Conservation (phyloP, 2,329 filamentous ascomycete species). For the Fusarium brevicatenulatum region DNA sequence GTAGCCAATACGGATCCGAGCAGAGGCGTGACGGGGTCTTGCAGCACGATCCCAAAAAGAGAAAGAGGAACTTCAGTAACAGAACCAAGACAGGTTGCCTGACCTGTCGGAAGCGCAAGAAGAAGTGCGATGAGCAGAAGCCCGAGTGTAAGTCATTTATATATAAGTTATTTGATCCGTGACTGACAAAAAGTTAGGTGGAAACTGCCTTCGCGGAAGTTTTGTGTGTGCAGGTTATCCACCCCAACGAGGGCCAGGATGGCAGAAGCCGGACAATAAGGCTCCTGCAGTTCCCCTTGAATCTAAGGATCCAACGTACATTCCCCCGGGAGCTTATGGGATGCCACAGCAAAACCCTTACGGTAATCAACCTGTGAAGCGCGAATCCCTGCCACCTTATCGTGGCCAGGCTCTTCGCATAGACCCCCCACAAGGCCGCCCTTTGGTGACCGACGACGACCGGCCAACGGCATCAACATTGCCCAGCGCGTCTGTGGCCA, state of each 20-base stretch:
- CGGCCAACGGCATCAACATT: slow-evolving; percentile 68
- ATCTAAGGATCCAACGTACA: slow-evolving; percentile 79
- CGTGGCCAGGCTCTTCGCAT: slow-evolving; percentile 71
- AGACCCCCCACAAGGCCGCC: slow-evolving; percentile 69
- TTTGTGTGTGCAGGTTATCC: slow-evolving; percentile 94
- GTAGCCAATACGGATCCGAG: slow-evolving; percentile 58
- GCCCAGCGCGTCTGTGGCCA: slow-evolving; percentile 66
- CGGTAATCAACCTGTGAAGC: slow-evolving; percentile 56
- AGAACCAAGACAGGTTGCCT: slow-evolving; percentile 95
- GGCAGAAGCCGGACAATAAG: slow-evolving; percentile 80
- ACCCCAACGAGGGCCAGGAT: slow-evolving; percentile 75
- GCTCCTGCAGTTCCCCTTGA: slow-evolving; percentile 78
- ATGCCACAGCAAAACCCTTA: slow-evolving; percentile 62
- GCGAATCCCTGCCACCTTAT: slow-evolving; percentile 68
- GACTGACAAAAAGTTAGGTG: slow-evolving; percentile 62
- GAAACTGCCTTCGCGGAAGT: slow-evolving; percentile 89
- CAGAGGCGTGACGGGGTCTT: slow-evolving; percentile 60
- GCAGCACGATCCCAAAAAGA: slow-evolving; percentile 72
- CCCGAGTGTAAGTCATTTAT: slow-evolving; percentile 78
- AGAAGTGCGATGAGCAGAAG: slow-evolving; percentile 96
- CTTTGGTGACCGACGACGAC: slow-evolving; percentile 66
- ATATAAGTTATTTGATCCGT: not conserved
- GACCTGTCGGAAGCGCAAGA: slow-evolving; percentile 91
- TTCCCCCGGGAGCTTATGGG: slow-evolving; percentile 69
- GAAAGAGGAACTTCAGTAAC: slow-evolving; percentile 89